Base-by-base conservation (phyloP, 352 stramenopile species). In the Peronospora destructor region DNA sequence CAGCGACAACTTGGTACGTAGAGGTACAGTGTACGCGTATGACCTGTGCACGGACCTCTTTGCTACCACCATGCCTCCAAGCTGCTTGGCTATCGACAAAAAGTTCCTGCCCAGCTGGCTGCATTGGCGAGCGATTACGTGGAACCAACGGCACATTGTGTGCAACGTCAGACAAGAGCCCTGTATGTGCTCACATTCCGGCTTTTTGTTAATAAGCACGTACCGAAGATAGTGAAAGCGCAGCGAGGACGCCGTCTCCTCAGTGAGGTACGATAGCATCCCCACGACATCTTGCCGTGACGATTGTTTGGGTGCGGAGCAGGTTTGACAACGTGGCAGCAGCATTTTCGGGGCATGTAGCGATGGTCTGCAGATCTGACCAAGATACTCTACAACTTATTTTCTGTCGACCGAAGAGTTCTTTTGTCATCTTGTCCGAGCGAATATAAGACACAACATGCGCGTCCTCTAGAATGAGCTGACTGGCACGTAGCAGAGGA, bases 271-370 rank as follows among this genome's bases (percentile, higher is more conserved):
- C 70, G 57, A 80, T 12, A 70, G 70, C 0, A 56, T 81, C 5
- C 68, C 75, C 5, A 66, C 59, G 30, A 49, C 72, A 6, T 84
- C 72, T 29, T 67, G 72, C 26, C 81, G 75, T 34, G 62, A 86
- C n/a, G 48, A 62, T 26, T 86, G 75, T 35, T 53, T 83, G 9
- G 70, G 75, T 6, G 37, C 52, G 0, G 53, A 69, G 12, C 70
- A 86, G 39, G 59, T 81, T 42, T 81, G 0, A 46, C 70, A 6
- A 79, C 72, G 7, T 86, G 72, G 75, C 57, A 65, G 14, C 55
- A 75, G 12, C 75, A 84, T 59, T 83, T 76, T 16, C 53, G 64
- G 8, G 72, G 84, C 49, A 61, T 86, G 12, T 61, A 49, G 13
- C 65, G 64, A 14, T 83, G 72, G 75, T 53, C 32, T 23, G 45